Evolutionary conservation across 2,329 filamentous ascomycete species (phyloP).

Genomic region (Pseudocercospora fijiensis): DNA sequence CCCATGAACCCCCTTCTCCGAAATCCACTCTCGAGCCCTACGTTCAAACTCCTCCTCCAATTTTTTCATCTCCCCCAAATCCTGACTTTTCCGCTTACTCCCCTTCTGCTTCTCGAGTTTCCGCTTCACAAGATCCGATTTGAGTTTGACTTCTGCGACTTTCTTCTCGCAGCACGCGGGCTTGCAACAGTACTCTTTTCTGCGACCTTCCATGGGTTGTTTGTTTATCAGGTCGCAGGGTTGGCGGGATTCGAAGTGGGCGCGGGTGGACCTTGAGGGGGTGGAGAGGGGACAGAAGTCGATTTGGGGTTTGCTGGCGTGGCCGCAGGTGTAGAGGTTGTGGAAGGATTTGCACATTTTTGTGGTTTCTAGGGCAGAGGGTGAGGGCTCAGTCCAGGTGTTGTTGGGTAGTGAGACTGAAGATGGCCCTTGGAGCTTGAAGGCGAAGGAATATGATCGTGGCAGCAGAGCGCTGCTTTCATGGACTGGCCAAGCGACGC

Average conservation of each 20-base stretch:
- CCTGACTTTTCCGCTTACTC: slow-evolving; percentile 1
- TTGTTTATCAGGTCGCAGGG: not conserved
- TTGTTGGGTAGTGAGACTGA: not conserved
- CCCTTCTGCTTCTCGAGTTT: slow-evolving; percentile 12
- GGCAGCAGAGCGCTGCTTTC: not conserved
- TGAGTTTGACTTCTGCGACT: slow-evolving; percentile 5
- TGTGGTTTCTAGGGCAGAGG: not conserved
- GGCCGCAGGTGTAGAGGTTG: slow-evolving; percentile 12
- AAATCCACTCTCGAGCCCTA: slow-evolving; percentile 3
- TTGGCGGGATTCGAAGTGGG: not conserved
- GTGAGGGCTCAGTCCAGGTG: not conserved
- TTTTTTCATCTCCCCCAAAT: slow-evolving; percentile 6
- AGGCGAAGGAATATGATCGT: not conserved
- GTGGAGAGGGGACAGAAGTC: not conserved
- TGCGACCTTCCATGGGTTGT: slow-evolving; percentile 3
- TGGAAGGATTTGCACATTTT: slow-evolving; percentile 14
- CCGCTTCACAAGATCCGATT: slow-evolving; percentile 13
- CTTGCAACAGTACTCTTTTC: slow-evolving; percentile 8
- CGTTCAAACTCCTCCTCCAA: slow-evolving; percentile 3
- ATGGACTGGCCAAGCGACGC: not conserved
- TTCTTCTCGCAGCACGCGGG: slow-evolving; percentile 10
- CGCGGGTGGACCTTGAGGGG: not conserved
- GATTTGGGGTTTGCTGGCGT: slow-evolving; percentile 7
- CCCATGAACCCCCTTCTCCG: slow-evolving; percentile 11
- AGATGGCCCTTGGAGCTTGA: not conserved